phyloP scores from a whole-genome alignment of 2,329 filamentous ascomycete species.

The Hypoxylon rubiginosum region DNA sequence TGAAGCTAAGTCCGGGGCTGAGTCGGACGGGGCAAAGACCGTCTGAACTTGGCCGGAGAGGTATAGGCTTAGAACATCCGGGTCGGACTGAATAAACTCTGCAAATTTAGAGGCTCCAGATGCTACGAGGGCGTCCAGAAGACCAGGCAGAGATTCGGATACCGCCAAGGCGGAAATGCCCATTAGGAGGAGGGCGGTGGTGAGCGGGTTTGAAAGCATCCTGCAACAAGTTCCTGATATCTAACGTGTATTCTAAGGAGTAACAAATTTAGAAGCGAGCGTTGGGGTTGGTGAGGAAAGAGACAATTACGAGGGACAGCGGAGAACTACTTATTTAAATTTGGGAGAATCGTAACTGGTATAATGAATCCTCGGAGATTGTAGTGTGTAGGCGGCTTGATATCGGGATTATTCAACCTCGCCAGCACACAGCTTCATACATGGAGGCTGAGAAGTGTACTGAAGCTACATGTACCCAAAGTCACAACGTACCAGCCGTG shows the following conservation, averaged over 20 bases:
- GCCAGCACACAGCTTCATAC: slow-evolving; percentile 17
- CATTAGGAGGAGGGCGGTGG: slow-evolving; percentile 12
- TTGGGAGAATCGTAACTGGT: neutral
- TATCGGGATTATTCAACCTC: slow-evolving; percentile 6
- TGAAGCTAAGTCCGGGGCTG: slow-evolving; percentile 23
- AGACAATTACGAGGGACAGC: neutral
- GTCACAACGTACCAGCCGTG: neutral
- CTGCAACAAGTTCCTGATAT: slow-evolving; percentile 6
- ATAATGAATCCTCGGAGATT: neutral
- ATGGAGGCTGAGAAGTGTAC: slow-evolving; percentile 5
- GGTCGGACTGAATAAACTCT: slow-evolving; percentile 39
- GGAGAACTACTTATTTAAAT: slow-evolving; percentile 19
- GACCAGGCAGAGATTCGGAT: slow-evolving; percentile 16
- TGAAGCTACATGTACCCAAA: slow-evolving; percentile 6
- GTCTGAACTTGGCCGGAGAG: slow-evolving; percentile 39
- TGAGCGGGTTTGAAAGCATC: slow-evolving; percentile 13
- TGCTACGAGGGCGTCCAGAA: slow-evolving; percentile 41
- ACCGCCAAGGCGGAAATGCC: slow-evolving; percentile 9
- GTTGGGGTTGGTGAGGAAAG: slow-evolving; percentile 4
- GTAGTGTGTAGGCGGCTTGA: slow-evolving; percentile 3
- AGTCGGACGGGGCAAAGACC: slow-evolving; percentile 47
- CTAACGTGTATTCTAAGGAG: neutral
- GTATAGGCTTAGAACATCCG: slow-evolving; percentile 34
- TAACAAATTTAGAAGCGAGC: slow-evolving; percentile 15
- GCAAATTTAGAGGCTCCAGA: slow-evolving; percentile 45